Base-by-base conservation (phyloP, 78 protist species). In the Dictyostelium firmibasis region DNA sequence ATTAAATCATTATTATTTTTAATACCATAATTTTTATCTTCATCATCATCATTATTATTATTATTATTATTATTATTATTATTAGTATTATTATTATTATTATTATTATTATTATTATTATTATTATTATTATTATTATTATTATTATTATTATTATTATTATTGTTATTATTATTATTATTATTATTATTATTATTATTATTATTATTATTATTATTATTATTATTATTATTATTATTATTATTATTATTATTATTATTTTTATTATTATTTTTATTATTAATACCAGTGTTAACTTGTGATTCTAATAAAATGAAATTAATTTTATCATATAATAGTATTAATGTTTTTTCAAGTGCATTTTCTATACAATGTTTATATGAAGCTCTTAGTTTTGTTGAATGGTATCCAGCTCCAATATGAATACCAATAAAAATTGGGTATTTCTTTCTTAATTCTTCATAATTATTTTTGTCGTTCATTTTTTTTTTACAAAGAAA, bases 331-430 rank as follows among this genome's bases (percentile, higher is more conserved):
- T 29, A 70, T 16, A 86, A 27, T 31, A 38, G 14, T 10, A 2
- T 4, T 16, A 36, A 13, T 38, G 92, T 79, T 43, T 62, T 41
- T 41, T 36, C 14, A 0, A 86, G 70, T 78, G 92, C 84, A 60
- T 67, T 75, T 7, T 69, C 20, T 0, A 86, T 86, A 25, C 75
- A 27, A 10, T 44, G 14, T 76, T 53, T 86, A 84, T 92, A 92
- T 4, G 76, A 16, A 3, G 38, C 69, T 41, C 60, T 41, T 16
- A 86, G n/a, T 27, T 92, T 81, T 27, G 81, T 29, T 33, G 96
- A 92, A 50, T 81, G 96, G 44, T 41, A 86, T 11, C 96, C 96
- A 3, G 96, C 96, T 10, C 96, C 96, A 29, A 92, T 85, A 41
- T 92, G 96, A 36, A 92, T 70, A 4, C 87, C 96, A 60, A 92